A percentile compares a stretch with the other conserved stretches of the same genome.
phyloP scores from a whole-genome alignment of 192 early-diverging fungal species.

The Physocladia obscura region DNA sequence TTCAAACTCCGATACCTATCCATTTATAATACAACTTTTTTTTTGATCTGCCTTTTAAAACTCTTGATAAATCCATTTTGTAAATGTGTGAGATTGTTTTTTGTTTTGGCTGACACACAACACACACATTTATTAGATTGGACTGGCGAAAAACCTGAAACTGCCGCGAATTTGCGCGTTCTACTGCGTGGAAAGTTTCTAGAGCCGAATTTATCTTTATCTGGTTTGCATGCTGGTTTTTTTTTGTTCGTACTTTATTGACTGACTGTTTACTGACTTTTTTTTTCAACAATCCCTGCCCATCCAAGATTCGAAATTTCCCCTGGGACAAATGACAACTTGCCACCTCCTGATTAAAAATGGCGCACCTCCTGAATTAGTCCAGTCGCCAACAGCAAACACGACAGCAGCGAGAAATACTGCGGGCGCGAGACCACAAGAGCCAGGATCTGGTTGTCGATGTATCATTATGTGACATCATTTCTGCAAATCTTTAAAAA shows the following conservation, averaged over 20 bases:
- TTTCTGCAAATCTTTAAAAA: too few relatives aligned
- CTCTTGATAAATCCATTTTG: too few relatives aligned
- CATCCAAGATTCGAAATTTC: slow-evolving; percentile 19
- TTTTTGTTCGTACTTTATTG: neutral
- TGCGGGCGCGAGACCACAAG: neutral
- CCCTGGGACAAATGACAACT: slow-evolving; percentile 40
- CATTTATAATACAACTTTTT: too few relatives aligned
- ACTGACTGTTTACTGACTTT: neutral
- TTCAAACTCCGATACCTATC: too few relatives aligned
- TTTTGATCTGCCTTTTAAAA: too few relatives aligned
- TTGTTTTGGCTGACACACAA: slow-evolving; percentile 5
- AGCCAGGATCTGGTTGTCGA: neutral
- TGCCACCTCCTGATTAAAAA: slow-evolving; percentile 45
- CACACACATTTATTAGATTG: slow-evolving; percentile 36
- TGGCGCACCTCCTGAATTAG: neutral
- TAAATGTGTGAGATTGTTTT: too few relatives aligned
- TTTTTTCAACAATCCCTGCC: neutral
- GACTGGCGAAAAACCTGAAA: slow-evolving; percentile 40
- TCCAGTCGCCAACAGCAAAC: neutral
- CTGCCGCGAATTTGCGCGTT: slow-evolving; percentile 29
- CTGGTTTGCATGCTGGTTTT: slow-evolving; percentile 16
- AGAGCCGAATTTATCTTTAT: slow-evolving; percentile 29
- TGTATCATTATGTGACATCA: slow-evolving; percentile 1
- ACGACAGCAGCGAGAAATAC: neutral
- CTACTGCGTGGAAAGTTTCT: slow-evolving; percentile 47